Base-by-base conservation (phyloP, 202 grass and related monocot species). In the Dendrocalamus latiflorus region DNA sequence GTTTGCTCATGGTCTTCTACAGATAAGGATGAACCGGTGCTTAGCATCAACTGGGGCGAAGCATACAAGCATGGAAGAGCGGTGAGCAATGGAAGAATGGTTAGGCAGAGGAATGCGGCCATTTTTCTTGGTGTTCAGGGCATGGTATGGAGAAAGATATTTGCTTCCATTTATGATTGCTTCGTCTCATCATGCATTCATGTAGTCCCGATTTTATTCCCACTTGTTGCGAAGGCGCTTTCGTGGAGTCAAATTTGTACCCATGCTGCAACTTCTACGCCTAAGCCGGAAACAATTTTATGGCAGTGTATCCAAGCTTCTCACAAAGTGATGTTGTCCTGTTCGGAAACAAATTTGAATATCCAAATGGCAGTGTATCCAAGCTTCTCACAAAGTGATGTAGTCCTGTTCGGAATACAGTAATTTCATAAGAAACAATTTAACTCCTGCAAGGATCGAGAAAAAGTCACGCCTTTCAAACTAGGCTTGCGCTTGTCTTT, bases 1-100 rank as follows among this genome's bases (percentile, higher is more conserved):
- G n/a, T 80, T 62, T 89, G 37, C 17, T 75, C 79, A 64, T 91
- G 41, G 18, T 85, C 68, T 72, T 93, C 91, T 66, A 91, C 88
- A 37, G 1, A 38, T 30, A 86, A 72, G 62, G 83, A 86, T 76
- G 88, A 86, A 8, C 78, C 78, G 38, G 80, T 86, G 61, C 15
- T 76, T 69, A 86, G 45, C 65, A 5, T 83, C 21, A 14, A 80
- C 26, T 71, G 64, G 36, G 80, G 4, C 28, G 57, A 79, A 74
- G 88, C 70, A 72, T 70, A 25, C 49, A 86, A 84, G 78, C 61
- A 86, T 69, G 75, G 58, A 25, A 88, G 76, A 70, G 74, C 0
- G 56, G 15, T 75, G 75, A 88, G 34, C 60, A 90, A 73, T 37
- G 39, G 59, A 77, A 93, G 59, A 51, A 88, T 53, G 65, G 55